Percentiles rank a stretch among this genome's conserved stretches.
These are phyloP conservation scores for Trichoderma citrinoviride DNA, from an alignment of 2,329 filamentous ascomycete species.

Conservation along the genomic window DNA sequence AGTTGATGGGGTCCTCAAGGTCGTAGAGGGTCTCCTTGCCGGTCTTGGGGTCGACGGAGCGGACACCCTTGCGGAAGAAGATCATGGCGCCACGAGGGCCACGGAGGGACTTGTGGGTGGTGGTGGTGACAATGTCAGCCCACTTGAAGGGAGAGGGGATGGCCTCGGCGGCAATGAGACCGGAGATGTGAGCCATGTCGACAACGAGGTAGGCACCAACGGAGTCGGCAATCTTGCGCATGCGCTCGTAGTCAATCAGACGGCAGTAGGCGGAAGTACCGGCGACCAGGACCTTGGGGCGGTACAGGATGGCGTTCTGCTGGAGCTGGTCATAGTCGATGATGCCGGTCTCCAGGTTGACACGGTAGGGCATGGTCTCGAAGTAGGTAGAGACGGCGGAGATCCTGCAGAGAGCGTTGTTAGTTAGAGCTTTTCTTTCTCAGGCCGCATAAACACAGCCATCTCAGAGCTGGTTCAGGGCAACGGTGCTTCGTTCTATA, in stretches of 20 bases:
- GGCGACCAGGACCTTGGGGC: conserved; percentile 92
- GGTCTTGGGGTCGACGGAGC: conserved; percentile 84
- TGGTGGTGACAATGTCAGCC: conserved; percentile 96
- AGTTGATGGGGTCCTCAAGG: conserved; percentile 94
- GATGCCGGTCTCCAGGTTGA: conserved; percentile 84
- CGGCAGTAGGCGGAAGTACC: conserved; percentile 98
- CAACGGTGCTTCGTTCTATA: background rate
- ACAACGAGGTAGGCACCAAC: conserved; percentile 93
- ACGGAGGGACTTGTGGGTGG: conserved; percentile 97
- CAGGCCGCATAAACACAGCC: background rate
- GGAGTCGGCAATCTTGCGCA: conserved; percentile 92
- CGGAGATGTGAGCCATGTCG: conserved; percentile 99
- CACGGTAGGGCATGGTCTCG: conserved; percentile 95
- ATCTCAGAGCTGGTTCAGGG: background rate
- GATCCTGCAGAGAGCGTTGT: conserved; percentile 55
- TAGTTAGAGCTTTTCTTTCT: background rate
- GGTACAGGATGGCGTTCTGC: conserved; percentile 86
- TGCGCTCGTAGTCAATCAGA: conserved; percentile 92
- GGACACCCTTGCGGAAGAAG: conserved; percentile 97
- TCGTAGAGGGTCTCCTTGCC: conserved; percentile 90
- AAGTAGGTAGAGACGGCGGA: conserved; percentile 98
- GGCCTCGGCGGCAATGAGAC: conserved; percentile 87
- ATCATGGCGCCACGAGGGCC: conserved; percentile 99
- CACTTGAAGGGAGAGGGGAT: conserved; percentile 90
- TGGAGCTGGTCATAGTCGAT: conserved; percentile 96